A percentile compares a stretch with the other conserved stretches of the same genome.
phyloP scores from a whole-genome alignment of 768 basidiomycete genomes.

The Pleurotus djamor region DNA sequence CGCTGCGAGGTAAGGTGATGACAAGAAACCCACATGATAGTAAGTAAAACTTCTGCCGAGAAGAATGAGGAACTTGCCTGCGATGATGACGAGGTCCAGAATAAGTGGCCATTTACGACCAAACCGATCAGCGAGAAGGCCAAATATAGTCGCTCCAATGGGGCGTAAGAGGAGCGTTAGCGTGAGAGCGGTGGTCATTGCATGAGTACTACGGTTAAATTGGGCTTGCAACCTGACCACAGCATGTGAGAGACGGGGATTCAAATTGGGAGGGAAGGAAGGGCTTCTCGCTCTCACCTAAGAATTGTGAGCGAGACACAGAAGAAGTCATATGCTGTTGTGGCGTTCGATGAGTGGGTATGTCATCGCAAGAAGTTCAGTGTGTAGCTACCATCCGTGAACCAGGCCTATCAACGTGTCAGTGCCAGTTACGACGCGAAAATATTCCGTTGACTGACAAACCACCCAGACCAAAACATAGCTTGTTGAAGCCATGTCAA shows the following conservation, averaged over 20 bases:
- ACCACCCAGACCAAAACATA: constrained; percentile 41
- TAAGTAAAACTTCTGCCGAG: too few species aligned
- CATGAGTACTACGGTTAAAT: constrained; percentile 7
- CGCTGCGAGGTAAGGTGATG: constrained; percentile 29
- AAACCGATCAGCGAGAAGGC: constrained; percentile 26
- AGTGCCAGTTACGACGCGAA: background rate
- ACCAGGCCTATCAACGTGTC: constrained; percentile 6
- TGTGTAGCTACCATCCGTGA: constrained; percentile 5
- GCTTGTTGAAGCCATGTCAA: constrained; percentile 36
- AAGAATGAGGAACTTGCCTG: background rate
- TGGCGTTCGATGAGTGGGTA: background rate
- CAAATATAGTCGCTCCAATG: constrained; percentile 32
- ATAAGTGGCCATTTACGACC: constrained; percentile 14
- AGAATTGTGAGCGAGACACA: constrained; percentile 44
- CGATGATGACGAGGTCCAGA: constrained; percentile 8
- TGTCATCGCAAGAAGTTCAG: background rate
- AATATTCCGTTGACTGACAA: constrained; percentile 7
- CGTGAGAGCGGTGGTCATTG: constrained; percentile 57
- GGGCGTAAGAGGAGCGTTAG: constrained; percentile 73
- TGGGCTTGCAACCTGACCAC: constrained; percentile 3
- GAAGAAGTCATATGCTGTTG: constrained; percentile 62
- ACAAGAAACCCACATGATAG: too few species aligned
- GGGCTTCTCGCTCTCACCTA: background rate
- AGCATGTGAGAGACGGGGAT: background rate
- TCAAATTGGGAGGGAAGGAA: too few species aligned